A percentile compares a stretch with the other conserved stretches of the same genome.
These are phyloP conservation scores for Macrolepiota dolichaula DNA, from an alignment of 768 basidiomycete genomes.

Conservation along the genomic window DNA sequence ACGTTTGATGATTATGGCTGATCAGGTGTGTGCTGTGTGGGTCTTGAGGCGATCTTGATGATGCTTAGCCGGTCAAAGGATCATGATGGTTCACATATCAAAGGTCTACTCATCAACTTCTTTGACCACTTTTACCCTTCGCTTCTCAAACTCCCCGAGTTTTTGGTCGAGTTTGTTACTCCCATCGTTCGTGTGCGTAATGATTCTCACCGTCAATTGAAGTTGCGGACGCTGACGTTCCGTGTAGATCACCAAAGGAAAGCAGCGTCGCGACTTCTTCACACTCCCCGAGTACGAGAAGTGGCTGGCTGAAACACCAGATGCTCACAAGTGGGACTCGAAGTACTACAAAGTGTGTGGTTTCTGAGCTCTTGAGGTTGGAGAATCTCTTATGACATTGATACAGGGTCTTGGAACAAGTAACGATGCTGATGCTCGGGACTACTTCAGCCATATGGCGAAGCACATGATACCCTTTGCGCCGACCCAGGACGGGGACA, in stretches of 20 bases:
- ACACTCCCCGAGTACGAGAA: conserved; percentile 96
- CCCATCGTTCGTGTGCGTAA: conserved; percentile 87
- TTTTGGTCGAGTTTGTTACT: conserved; percentile 97
- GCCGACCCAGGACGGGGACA: conserved; percentile 75
- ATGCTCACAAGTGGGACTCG: conserved; percentile 78
- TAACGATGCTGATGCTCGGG: conserved; percentile 81
- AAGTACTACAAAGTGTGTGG: conserved; percentile 93
- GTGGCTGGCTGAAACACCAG: conserved; percentile 80
- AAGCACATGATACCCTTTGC: conserved; percentile 96
- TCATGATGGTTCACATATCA: conserved; percentile 99
- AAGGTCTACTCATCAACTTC: conserved; percentile 98
- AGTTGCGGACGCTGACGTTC: not conserved
- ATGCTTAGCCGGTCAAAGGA: conserved; percentile 51
- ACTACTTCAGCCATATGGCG: conserved; percentile 89
- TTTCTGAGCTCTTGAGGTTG: not conserved
- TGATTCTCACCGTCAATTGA: not conserved
- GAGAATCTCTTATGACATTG: not conserved
- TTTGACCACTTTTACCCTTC: conserved; percentile 97
- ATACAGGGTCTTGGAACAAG: conserved; percentile 93
- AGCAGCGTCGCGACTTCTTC: conserved; percentile 83
- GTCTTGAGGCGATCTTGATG: not conserved
- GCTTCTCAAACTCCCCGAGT: conserved; percentile 83
- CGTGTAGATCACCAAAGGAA: conserved; percentile 70
- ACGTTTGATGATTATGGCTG: conserved; percentile 98
- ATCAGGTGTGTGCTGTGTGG: conserved; percentile 66